These are phyloP conservation scores for Ceraceosorus guamensis DNA, from an alignment of 1,284 basidiomycete genomes.

Conservation along the genomic window DNA sequence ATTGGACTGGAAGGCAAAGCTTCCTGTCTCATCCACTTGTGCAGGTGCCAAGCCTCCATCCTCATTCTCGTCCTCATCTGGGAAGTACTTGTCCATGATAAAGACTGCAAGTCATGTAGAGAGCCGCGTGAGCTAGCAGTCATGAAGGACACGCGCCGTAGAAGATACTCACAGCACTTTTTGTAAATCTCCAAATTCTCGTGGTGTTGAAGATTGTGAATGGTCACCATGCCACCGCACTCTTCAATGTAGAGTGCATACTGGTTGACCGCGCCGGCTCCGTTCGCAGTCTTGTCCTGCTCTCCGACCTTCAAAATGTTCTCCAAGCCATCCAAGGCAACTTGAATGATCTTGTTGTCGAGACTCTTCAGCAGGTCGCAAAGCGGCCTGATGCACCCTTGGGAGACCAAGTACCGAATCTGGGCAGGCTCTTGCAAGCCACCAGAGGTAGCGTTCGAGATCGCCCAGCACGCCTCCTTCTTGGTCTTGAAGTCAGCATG, in stretches of 20 bases:
- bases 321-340: constrained; percentile 90
- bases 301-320: constrained; percentile 98
- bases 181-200: constrained; percentile 99
- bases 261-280: constrained; percentile 78
- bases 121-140: background rate
- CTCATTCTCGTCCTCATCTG: constrained; percentile 51
- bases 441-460: constrained; percentile 97
- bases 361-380: constrained; percentile 93
- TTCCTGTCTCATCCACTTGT: constrained; percentile 73
- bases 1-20: constrained; percentile 64
- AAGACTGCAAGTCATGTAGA: constrained; percentile 63
- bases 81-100: constrained; percentile 57
- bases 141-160: background rate
- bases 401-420: constrained; percentile 93
- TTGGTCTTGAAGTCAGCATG: constrained; percentile 98
- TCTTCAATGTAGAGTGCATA: constrained; percentile 95
- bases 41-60: constrained; percentile 66
- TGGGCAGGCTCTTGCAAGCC: constrained; percentile 93
- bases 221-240: constrained; percentile 85
- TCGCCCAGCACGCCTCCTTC: constrained; percentile 99
- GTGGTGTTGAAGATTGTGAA: constrained; percentile 98
- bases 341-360: constrained; percentile 99
- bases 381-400: constrained; percentile 97
- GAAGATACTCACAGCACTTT: constrained; percentile 66
- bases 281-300: constrained; percentile 78